Percentiles rank a stretch among this genome's conserved stretches.
Conservation (phyloP, 352 stramenopile species). For the Pythium chondricola region DNA sequence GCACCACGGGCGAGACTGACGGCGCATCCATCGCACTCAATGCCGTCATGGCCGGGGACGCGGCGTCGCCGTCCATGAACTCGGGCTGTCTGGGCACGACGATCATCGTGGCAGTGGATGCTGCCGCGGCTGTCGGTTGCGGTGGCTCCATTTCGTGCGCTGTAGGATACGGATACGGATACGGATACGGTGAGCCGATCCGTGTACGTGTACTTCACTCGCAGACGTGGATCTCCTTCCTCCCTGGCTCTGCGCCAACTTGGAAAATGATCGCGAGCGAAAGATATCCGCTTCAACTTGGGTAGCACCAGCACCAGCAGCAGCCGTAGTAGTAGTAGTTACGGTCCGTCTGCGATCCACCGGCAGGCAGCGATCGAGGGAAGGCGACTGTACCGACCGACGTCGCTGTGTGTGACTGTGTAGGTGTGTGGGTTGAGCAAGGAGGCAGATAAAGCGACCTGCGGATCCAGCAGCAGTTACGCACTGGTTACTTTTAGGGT, state of each 20-base stretch:
- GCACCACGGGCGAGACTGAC: constrained; percentile 8
- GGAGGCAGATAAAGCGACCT: too few relatives aligned
- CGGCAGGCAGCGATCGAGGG: constrained; percentile 1
- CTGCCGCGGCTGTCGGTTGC: neutral
- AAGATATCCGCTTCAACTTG: constrained; percentile 24
- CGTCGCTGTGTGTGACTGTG: too few relatives aligned
- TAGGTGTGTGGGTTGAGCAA: too few relatives aligned
- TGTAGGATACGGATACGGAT: neutral
- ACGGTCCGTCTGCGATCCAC: constrained; percentile 1
- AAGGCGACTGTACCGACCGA: too few relatives aligned
- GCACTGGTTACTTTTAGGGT: too few relatives aligned
- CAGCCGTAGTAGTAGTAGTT: too few relatives aligned
- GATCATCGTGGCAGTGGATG: neutral
- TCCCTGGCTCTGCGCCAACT: constrained; percentile 10
- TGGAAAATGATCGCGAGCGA: constrained; percentile 15
- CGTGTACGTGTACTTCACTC: too few relatives aligned
- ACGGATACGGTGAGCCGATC: neutral
- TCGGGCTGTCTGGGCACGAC: constrained; percentile 6
- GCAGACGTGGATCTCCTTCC: too few relatives aligned
- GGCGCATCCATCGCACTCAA: neutral
- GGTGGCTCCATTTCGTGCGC: neutral
- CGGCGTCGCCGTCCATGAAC: constrained; percentile 1
- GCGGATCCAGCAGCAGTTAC: too few relatives aligned
- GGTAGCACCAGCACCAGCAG: constrained; percentile 3
- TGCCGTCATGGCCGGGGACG: constrained; percentile 7